A percentile compares a stretch with the other conserved stretches of the same genome.
phyloP scores from a whole-genome alignment of 1,139 yeast species.

The Taphrina flavorubra region DNA sequence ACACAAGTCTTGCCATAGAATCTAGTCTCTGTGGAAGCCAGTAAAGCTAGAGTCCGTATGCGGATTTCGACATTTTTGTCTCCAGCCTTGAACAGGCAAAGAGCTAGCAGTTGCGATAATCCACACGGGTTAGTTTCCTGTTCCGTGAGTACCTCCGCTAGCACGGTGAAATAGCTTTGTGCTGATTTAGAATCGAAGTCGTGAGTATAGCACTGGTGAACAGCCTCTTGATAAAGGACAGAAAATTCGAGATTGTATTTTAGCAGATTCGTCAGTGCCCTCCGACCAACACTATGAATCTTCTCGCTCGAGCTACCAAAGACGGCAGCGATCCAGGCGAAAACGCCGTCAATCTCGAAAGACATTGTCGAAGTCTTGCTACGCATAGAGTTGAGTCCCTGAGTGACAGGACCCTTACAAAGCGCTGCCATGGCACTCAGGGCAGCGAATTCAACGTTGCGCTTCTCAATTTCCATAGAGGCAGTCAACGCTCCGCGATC shows the following conservation, averaged over 20 bases:
- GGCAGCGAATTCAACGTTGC: constrained; percentile 72
- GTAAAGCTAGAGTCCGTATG: constrained; percentile 64
- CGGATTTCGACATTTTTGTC: constrained; percentile 67
- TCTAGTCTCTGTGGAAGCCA: constrained; percentile 63
- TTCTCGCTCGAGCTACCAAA: constrained; percentile 66
- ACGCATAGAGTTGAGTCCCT: constrained; percentile 48
- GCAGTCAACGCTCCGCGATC: constrained; percentile 63
- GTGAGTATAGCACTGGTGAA: constrained; percentile 70
- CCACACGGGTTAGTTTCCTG: constrained; percentile 56
- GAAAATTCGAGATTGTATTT: constrained; percentile 63
- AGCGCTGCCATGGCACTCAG: constrained; percentile 83
- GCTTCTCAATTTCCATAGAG: constrained; percentile 79
- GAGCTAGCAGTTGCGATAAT: constrained; percentile 57
- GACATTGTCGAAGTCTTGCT: constrained; percentile 58
- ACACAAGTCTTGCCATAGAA: constrained; percentile 59
- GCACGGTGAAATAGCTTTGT: constrained; percentile 71
- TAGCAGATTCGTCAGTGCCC: constrained; percentile 74
- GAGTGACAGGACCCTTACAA: constrained; percentile 57
- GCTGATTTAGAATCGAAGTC: constrained; percentile 61
- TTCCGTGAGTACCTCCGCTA: constrained; percentile 65
- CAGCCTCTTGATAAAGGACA: constrained; percentile 66
- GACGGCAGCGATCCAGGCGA: constrained; percentile 79
- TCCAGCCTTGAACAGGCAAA: constrained; percentile 73
- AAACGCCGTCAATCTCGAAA: constrained; percentile 70
- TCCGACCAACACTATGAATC: constrained; percentile 67